A percentile compares a stretch with the other conserved stretches of the same genome.
Evolutionary conservation across 345 rosid genomes (phyloP).

Genomic region (Syzygium jambos): DNA sequence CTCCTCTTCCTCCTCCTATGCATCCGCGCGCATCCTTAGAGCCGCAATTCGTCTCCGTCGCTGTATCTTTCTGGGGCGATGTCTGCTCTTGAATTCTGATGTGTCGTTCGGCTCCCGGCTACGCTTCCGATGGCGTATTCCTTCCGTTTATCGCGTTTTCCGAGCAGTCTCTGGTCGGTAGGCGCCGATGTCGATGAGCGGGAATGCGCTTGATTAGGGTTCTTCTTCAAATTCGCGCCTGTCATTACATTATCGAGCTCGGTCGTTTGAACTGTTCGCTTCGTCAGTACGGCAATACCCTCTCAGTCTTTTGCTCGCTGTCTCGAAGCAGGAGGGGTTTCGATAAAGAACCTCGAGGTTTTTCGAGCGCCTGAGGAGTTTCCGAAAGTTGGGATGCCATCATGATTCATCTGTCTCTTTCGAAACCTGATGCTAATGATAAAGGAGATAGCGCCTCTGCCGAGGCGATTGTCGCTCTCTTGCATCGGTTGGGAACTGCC

Average conservation of each 20-base stretch:
- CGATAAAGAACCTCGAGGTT: background rate
- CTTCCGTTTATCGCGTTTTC: background rate
- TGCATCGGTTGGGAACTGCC: slow-evolving; percentile 40
- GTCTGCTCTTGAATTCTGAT: background rate
- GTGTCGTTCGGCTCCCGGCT: background rate
- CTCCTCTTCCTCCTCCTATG: background rate
- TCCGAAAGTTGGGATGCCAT: background rate
- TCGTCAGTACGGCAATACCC: background rate
- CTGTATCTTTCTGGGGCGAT: background rate
- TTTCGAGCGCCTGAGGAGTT: background rate
- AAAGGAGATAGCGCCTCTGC: slow-evolving; percentile 14
- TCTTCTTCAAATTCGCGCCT: background rate
- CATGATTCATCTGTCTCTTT: slow-evolving; percentile 49
- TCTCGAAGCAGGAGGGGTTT: background rate
- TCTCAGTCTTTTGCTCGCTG: background rate
- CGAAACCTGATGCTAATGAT: slow-evolving; percentile 26
- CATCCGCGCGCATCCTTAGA: background rate
- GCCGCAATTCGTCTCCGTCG: background rate
- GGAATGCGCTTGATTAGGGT: background rate
- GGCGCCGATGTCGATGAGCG: background rate
- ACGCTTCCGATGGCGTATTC: background rate
- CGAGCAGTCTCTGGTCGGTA: background rate
- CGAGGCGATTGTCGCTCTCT: slow-evolving; percentile 28
- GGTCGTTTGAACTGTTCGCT: background rate
- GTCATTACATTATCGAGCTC: background rate